A percentile compares a stretch with the other conserved stretches of the same genome.
phyloP scores from a whole-genome alignment of 768 basidiomycete genomes.

The Clitopilus passeckerianus region DNA sequence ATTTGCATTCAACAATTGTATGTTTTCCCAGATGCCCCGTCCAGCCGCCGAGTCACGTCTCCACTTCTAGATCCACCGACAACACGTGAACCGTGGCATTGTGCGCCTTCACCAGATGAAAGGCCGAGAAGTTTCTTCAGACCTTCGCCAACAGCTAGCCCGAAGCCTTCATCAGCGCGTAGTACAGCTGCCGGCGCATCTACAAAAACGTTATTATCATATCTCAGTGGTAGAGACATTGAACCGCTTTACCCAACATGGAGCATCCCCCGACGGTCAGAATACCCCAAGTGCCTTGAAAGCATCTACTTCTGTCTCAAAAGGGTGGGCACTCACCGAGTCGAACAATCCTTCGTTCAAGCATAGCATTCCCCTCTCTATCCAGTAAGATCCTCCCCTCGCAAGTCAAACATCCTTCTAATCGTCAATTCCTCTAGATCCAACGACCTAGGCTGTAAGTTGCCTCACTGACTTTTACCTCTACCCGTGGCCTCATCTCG shows the following conservation, averaged over 20 bases:
- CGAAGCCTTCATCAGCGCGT: constrained; percentile 35
- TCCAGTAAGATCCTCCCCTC: constrained; percentile 42
- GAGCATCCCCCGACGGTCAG: background rate
- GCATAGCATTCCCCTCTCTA: constrained; percentile 48
- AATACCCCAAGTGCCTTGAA: background rate
- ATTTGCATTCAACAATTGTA: constrained; percentile 10
- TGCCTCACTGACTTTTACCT: background rate
- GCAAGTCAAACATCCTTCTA: background rate
- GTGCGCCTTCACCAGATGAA: constrained; percentile 56
- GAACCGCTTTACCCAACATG: background rate
- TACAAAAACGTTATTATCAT: constrained; percentile 14
- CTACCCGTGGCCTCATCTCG: background rate
- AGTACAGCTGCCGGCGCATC: constrained; percentile 22
- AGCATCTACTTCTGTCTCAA: background rate
- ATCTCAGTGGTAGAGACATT: background rate
- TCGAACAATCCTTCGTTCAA: constrained; percentile 9
- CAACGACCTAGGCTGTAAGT: constrained; percentile 46
- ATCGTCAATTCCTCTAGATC: constrained; percentile 22
- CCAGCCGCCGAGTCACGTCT: background rate
- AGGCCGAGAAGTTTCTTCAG: constrained; percentile 26
- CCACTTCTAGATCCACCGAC: constrained; percentile 48
- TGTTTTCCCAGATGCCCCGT: background rate
- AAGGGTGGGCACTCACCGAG: background rate
- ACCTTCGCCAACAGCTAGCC: constrained; percentile 30
- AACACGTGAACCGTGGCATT: constrained; percentile 50